These are phyloP conservation scores for Beauveria asiatica DNA, from an alignment of 2,329 filamentous ascomycete species.

Conservation along the genomic window DNA sequence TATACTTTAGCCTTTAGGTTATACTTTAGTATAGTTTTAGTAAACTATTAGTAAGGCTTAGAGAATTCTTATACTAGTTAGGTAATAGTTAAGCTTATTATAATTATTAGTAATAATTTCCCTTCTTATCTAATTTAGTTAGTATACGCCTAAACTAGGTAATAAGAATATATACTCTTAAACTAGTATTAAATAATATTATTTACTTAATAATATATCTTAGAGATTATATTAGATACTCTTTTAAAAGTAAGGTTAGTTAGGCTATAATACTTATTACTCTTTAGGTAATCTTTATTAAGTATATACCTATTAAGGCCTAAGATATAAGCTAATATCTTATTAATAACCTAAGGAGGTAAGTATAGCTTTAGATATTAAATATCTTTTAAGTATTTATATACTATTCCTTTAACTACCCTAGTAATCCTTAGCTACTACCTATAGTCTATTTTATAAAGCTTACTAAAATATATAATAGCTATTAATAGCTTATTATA, in stretches of 20 bases:
- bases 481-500: neutral
- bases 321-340: conserved; percentile 7
- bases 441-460: neutral
- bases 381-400: neutral
- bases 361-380: neutral
- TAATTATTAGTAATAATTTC: no score
- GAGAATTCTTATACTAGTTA: no score
- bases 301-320: conserved; percentile 6
- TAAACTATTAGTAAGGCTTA: no score
- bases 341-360: conserved; percentile 5
- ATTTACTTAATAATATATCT: no score
- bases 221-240: conserved; percentile 2
- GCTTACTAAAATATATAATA: neutral
- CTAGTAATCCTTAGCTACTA: neutral
- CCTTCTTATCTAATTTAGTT: no score
- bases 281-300: conserved; percentile 8
- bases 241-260: conserved; percentile 2
- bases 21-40: no score
- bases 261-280: conserved; percentile 10
- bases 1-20: no score
- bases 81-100: no score
- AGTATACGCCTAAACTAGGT: neutral
- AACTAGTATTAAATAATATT: no score
- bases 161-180: no score
- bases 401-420: neutral